Evolutionary conservation across 179 eudicot genomes (phyloP), one percentile per base, ranked within the genome.

Genomic region (Silene noctiflora): DNA sequence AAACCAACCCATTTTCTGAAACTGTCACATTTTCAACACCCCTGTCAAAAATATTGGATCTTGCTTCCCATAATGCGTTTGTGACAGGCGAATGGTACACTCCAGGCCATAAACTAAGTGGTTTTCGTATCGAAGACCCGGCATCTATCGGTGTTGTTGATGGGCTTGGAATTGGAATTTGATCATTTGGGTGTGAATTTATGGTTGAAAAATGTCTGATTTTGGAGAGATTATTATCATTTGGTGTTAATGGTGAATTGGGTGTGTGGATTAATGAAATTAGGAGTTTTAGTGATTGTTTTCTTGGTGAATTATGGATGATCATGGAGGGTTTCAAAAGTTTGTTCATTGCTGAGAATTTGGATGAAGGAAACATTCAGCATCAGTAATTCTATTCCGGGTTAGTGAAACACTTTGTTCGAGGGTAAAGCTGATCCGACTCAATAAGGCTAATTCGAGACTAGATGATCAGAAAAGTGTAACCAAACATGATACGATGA

Each of bases 61-160:
- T 84, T 1, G 97, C 88, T 78, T 93, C 97, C 98, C 99, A 95
- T 53, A 95, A 73, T 8, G 99, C 98, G 56, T 84, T 90, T 12
- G 99, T 95, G 1, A 95, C 98, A 2, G 99, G 99, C 0, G 98
- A 93, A 76, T 90, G 96, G 84, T 95, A 95, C 88, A 91, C 91
- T 6, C 99, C 99, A 4, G 99, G 99, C 98, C 98, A 95, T 44
- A 94, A 80, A 72, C 90, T 89, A 3, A 89, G 76, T 6, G 98
- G 93, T 55, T 91, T 91, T 16, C 88, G 82, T 21, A 83, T 69
- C 66, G 88, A 85, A 20, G 81, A 74, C 24, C 86, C 75, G 4
- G 88, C 88, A 42, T 85, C 88, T 63, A 85, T 85, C 12, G 83
- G 79, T n/a, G 35, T 3, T 4, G 84, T 44, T 2, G 79, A 46